Evolutionary conservation across 345 rosid genomes (phyloP), one percentile per base, ranked within the genome.

Genomic region (Erysimum cheiranthoides): DNA sequence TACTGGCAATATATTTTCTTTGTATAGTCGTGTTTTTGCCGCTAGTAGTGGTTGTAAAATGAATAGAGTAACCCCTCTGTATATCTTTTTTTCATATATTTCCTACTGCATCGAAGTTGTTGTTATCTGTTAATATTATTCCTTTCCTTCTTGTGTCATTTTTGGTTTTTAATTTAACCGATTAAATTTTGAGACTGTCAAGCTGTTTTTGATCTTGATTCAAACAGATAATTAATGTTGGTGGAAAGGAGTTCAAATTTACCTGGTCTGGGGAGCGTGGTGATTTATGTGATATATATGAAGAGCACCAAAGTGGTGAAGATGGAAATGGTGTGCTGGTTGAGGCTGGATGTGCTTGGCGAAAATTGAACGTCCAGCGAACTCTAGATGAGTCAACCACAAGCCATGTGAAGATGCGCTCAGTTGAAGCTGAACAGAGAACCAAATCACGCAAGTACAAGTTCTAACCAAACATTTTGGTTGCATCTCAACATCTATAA

Each of bases 321-420:
- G 92, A 84, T 79, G 93, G 92, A 69, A 83, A 88, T 66, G 97
- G 97, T 79, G 70, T 90, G 80, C 88, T 92, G 74, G 82, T 95
- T 81, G 97, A 95, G 84, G 86, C 97, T 78, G 99, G 99, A 50
- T 81, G 85, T 90, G 93, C 96, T 39, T 95, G 97, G 97, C 86
- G 97, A 39, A 92, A 95, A 80, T 66, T 95, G 71, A 92, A 94
- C 62, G 92, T 94, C 72, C 96, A 92, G 75, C 90, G 97, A 57
- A 77, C 87, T 77, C 82, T 95, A 86, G 97, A 95, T 32, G 99
- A 95, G 82, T 90, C 97, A 53, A 86, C 91, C 54, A 90, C 79
- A 17, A 95, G 88, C 80, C 97, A 90, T 79, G 89, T 95, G 73
- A 95, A 95, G 85, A 95, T 78, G 97, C 88, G 82, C 73, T 92